Evolutionary conservation across 768 basidiomycete species (phyloP), one percentile per base, ranked within the genome.

Genomic region (Pulveroboletus frians): DNA sequence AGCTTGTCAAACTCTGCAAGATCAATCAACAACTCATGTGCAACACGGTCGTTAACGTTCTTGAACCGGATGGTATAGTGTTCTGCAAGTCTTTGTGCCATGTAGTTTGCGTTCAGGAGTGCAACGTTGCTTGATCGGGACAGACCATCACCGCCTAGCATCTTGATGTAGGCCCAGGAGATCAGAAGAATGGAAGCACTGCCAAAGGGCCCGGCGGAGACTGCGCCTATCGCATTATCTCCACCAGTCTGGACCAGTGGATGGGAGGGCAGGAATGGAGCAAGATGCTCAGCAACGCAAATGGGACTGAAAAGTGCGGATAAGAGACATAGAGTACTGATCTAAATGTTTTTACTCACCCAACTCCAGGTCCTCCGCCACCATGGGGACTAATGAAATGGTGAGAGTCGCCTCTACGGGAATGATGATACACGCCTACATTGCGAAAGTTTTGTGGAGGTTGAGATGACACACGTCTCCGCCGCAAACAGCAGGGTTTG

Each of bases 81-180:
- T 14, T 78, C 81, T 41, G 84, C 78, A 30, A 99, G 81, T 40
- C 92, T 81, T 60, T 85, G 78, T 17, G 94, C 93, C 80, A 97
- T 96, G 69, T 98, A 99, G 69, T 99, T 99, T 42, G 96, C 96
- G 62, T 85, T 97, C 37, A 99, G 78, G 27, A 99, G 77, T 1
- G 96, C 92, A 27, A 90, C 71, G 59, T 87, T 88, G 3, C 93
- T 88, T 0, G 92, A 84, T 51, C 92, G 79, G 20, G 83, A 79
- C 23, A 99, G 79, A 7, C 96, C 96, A 47, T 81, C 73, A 8
- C 94, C 95, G 23, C 96, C 96, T n/a, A 99, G 81, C 96, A 99
- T 98, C 73, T 90, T 95, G 77, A 96, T 91, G 69, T 96, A 99
- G 11, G 96, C 95, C 94, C 95, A 98, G 0, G 94, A 97, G 60